Conservation (phyloP, 148 eudicot genomes). For the Persicaria tinctoria region DNA sequence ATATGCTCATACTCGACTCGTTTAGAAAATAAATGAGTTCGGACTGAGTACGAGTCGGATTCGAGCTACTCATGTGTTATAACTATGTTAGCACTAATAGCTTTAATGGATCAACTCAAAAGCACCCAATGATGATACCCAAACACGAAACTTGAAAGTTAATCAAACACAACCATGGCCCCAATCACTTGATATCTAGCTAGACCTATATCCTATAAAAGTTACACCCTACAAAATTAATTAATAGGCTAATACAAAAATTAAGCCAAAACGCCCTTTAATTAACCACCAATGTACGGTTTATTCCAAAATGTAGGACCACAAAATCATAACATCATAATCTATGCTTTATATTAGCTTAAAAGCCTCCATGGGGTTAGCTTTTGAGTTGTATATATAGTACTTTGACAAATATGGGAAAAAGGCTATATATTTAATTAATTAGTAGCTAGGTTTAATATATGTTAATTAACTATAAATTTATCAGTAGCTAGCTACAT, state of each 20-base stretch:
- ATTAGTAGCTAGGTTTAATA: not conserved
- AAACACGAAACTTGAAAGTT: not conserved
- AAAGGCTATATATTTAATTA: constrained; percentile 4
- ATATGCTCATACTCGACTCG: too few relatives aligned
- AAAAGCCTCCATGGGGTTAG: not conserved
- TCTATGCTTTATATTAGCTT: constrained; percentile 1
- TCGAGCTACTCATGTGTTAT: too few relatives aligned
- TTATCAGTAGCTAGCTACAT: not conserved
- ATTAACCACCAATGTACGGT: not conserved
- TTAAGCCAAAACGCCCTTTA: constrained; percentile 3
- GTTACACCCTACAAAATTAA: not conserved
- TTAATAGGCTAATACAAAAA: constrained; percentile 6
- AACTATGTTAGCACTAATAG: not conserved
- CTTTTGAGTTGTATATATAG: constrained; percentile 12
- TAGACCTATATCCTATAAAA: constrained; percentile 4
- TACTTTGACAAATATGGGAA: not conserved
- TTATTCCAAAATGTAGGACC: constrained; percentile 1
- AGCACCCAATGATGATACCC: constrained; percentile 1
- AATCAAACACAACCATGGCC: constrained; percentile 8
- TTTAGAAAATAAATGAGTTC: too few relatives aligned
- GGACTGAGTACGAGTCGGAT: too few relatives aligned
- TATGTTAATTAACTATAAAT: not conserved
- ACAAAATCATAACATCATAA: constrained; percentile 3
- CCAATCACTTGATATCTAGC: not conserved
- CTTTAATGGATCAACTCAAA: constrained; percentile 1